Conservation (phyloP, 73 alveolate genomes). For the Uronychia binucleata region DNA sequence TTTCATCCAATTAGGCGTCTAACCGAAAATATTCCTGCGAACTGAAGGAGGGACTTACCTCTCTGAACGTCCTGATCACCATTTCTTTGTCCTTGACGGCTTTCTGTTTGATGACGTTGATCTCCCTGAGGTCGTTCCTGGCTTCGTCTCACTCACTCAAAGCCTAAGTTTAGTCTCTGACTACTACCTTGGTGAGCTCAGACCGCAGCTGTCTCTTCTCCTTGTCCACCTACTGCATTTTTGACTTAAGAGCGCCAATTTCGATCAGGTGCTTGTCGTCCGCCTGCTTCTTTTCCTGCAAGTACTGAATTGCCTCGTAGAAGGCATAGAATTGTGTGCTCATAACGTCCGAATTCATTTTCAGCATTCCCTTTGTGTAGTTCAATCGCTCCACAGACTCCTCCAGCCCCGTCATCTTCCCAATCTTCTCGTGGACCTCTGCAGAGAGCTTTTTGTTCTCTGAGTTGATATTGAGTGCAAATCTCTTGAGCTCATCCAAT, state of each 20-base stretch:
- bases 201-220: conserved; percentile 21
- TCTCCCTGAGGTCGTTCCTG: conserved; percentile 35
- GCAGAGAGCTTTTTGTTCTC: conserved; percentile 15
- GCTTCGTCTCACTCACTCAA: conserved; percentile 38
- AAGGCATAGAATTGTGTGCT: conserved; percentile 45
- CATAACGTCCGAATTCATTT: conserved; percentile 62
- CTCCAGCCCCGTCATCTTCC: conserved; percentile 40
- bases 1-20: neutral
- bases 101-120: neutral
- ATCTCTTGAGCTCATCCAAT: conserved; percentile 10
- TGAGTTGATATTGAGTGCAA: neutral
- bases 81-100: neutral
- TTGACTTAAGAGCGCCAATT: neutral
- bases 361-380: conserved; percentile 20
- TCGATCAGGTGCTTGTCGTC: conserved; percentile 33
- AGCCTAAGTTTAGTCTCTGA: too few species aligned
- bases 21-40: conserved; percentile 10
- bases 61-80: neutral
- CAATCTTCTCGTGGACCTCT: conserved; percentile 41
- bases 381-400: conserved; percentile 33
- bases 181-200: neutral
- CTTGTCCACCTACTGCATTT: neutral
- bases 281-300: conserved; percentile 34
- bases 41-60: neutral
- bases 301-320: conserved; percentile 39